Evolutionary conservation across 192 early-diverging fungal species (phyloP), one percentile per base, ranked within the genome.

Genomic region (Mortierella claussenii): DNA sequence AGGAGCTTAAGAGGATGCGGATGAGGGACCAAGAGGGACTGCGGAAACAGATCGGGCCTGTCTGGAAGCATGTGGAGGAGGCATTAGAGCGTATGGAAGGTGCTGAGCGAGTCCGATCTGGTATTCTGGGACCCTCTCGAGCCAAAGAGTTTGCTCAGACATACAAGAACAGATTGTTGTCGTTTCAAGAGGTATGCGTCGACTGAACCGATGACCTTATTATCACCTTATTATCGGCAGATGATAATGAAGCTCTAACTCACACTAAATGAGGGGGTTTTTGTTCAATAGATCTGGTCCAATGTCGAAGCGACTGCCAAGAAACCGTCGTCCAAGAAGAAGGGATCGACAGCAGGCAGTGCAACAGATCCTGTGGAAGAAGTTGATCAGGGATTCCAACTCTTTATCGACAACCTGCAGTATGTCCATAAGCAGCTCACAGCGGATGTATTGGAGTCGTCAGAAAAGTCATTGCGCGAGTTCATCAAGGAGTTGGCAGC

Each of bases 51-150:
- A 86, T 91, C 69, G 84, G 82, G 43, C 82, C 81, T 0, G 87
- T 89, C n/a, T 93, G 92, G 91, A 80, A 71, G 55, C 88, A 81
- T 43, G 55, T 85, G n/a, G 76, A 75, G 33, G 60, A 78, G 34
- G 76, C 67, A 10, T 48, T 70, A 0, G 73, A 76, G 1, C 56
- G 73, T 3, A 76, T 76, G 73, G 73, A 76, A 7, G 73, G 73
- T 32, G 73, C 73, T 36, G 73, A 76, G 40, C 60, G 52, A 18
- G 73, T 76, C 26, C 73, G 73, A n/a, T 66, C 64, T 10, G 73
- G 59, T 1, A 76, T 76, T 40, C 27, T 76, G 73, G 58, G 52
- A 40, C 51, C 73, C 13, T 49, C 64, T 32, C 63, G 73, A 9
- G 42, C 58, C 27, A 76, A 76, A 24, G 73, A 76, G 52, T 76